phyloP scores from a whole-genome alignment of 352 stramenopile genomes.

The Phytopythium delawarense region DNA sequence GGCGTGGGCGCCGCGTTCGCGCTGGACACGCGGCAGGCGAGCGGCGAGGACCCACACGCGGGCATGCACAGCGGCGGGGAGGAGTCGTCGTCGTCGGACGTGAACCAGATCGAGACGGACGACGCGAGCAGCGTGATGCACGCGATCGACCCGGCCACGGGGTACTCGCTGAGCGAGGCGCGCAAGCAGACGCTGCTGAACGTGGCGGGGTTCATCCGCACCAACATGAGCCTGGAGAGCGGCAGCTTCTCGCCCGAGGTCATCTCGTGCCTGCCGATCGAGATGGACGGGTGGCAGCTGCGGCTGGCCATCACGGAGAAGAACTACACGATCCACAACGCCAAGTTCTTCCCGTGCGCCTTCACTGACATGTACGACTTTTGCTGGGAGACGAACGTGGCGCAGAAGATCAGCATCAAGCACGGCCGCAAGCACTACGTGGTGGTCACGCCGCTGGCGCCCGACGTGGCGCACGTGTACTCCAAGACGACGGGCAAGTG shows the following conservation, averaged over 20 bases:
- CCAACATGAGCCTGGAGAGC: slow-evolving; percentile 82
- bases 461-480: slow-evolving; percentile 78
- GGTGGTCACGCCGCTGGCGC: slow-evolving; percentile 66
- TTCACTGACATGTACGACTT: slow-evolving; percentile 79
- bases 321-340: slow-evolving; percentile 88
- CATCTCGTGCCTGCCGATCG: slow-evolving; percentile 82
- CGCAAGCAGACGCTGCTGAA: slow-evolving; percentile 62
- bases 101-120: slow-evolving; percentile 61
- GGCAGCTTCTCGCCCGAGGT: slow-evolving; percentile 79
- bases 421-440: slow-evolving; percentile 80
- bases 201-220: slow-evolving; percentile 69
- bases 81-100: slow-evolving; percentile 35
- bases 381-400: slow-evolving; percentile 83
- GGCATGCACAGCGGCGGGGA: slow-evolving; percentile 38
- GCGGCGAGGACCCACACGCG: not conserved
- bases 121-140: slow-evolving; percentile 37
- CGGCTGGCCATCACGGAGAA: slow-evolving; percentile 83
- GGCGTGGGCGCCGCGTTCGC: slow-evolving; percentile 22
- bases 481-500: slow-evolving; percentile 84
- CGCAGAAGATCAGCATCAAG: slow-evolving; percentile 73
- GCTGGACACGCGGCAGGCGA: slow-evolving; percentile 21
- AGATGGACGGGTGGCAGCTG: slow-evolving; percentile 86
- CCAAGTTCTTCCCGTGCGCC: slow-evolving; percentile 83
- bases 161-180: slow-evolving; percentile 58
- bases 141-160: slow-evolving; percentile 49